phyloP scores from a whole-genome alignment of 495 filamentous ascomycete genomes.

The Penicillium maclennaniae region DNA sequence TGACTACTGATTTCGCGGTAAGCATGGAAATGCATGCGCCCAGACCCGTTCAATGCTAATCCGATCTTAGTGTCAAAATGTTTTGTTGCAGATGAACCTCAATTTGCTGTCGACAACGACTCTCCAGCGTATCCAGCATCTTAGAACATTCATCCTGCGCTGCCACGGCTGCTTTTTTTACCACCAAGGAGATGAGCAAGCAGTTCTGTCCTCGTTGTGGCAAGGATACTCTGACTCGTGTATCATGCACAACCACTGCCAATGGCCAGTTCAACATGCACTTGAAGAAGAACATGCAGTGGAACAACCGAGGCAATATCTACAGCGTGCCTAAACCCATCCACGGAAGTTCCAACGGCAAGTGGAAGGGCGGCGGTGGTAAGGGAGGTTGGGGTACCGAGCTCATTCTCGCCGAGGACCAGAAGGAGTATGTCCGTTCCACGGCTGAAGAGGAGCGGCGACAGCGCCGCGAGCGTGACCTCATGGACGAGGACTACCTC shows the following conservation, averaged over 20 bases:
- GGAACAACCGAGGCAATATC: slow-evolving; percentile 85
- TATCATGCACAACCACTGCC: slow-evolving; percentile 76
- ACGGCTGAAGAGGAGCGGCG: slow-evolving; percentile 57
- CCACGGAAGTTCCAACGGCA: slow-evolving; percentile 74
- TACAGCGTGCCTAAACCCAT: slow-evolving; percentile 89
- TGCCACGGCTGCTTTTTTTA: slow-evolving; percentile 91
- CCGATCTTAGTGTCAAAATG: slow-evolving; percentile 65
- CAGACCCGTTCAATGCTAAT: slow-evolving; percentile 1
- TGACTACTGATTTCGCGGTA: slow-evolving; percentile 94
- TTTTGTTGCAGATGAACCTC: slow-evolving; percentile 88
- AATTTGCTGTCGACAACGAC: slow-evolving; percentile 74
- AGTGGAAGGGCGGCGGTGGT: slow-evolving; percentile 68
- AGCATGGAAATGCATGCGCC: background rate
- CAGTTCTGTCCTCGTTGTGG: slow-evolving; percentile 95
- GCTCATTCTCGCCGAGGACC: slow-evolving; percentile 87
- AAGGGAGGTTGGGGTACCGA: slow-evolving; percentile 81
- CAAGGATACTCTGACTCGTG: slow-evolving; percentile 78
- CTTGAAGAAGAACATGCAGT: slow-evolving; percentile 93
- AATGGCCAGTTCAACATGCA: slow-evolving; percentile 81
- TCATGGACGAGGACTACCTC: slow-evolving; percentile 94
- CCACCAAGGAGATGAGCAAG: slow-evolving; percentile 78
- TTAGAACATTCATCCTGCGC: slow-evolving; percentile 83
- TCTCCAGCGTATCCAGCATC: slow-evolving; percentile 68
- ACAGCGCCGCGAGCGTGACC: slow-evolving; percentile 62
- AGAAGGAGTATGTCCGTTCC: slow-evolving; percentile 82